phyloP scores from a whole-genome alignment of 306 rosid genomes.

The Gillenia trifoliata region DNA sequence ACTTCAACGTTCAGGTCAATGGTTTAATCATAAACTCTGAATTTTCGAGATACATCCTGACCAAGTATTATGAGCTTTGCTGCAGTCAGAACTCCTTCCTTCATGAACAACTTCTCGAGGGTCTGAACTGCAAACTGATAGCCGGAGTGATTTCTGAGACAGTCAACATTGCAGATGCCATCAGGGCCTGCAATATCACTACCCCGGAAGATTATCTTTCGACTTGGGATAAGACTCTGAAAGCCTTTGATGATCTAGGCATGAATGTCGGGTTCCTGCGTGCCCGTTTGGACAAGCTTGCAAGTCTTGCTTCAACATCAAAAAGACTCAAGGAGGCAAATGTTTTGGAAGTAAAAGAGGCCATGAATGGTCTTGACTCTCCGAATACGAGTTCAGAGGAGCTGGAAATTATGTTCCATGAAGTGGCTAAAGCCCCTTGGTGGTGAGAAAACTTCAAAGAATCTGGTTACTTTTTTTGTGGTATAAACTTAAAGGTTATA shows the following conservation, averaged over 20 bases:
- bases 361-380: constrained; percentile 18
- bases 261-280: constrained; percentile 48
- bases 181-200: constrained; percentile 41
- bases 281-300: constrained; percentile 29
- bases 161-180: constrained; percentile 49
- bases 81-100: constrained; percentile 45
- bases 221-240: constrained; percentile 45
- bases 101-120: constrained; percentile 40
- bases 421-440: constrained; percentile 47
- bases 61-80: constrained; percentile 54
- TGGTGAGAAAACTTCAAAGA: constrained; percentile 8
- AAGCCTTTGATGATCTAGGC: constrained; percentile 42
- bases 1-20: constrained; percentile 37
- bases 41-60: constrained; percentile 21
- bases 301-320: constrained; percentile 21
- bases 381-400: constrained; percentile 4
- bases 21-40: constrained; percentile 43
- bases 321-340: constrained; percentile 20
- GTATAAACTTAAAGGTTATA: background rate
- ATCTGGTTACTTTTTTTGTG: background rate
- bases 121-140: constrained; percentile 43
- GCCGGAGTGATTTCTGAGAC: constrained; percentile 53
- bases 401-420: constrained; percentile 28
- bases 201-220: constrained; percentile 20
- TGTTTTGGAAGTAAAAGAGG: constrained; percentile 14